Evolutionary conservation across 2,329 filamentous ascomycete species (phyloP), one percentile per base, ranked within the genome.

Genomic region (Kalaharituber pfeilii): DNA sequence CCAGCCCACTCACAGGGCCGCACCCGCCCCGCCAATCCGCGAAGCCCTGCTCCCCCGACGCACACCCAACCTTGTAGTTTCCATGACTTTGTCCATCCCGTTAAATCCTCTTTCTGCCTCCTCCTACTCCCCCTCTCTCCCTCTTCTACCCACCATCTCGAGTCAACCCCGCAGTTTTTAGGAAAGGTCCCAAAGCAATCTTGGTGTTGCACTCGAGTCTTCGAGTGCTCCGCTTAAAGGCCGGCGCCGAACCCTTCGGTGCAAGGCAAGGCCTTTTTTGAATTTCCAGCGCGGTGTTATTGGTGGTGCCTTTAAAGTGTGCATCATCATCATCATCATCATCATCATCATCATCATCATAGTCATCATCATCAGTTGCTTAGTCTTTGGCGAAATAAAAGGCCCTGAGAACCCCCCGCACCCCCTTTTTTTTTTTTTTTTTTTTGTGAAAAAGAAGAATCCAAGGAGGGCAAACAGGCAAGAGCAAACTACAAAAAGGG

Each of bases 171-270:
- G 42, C 42, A 47, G 18, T 47, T 13, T 22, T 25, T 15, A 20
- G 15, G 22, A 22, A 11, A 47, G 3, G 42, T 47, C 42, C 22
- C 24, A 22, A 55, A 54, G 56, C 52, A 53, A 61, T 59, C 60
- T 60, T 60, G 59, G 59, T 58, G 56, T 56, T 56, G 53, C 59
- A 55, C 59, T 61, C 57, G 59, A 57, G 57, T 53, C 49, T 55
- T 54, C 57, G 59, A 53, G 59, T 61, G 56, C 58, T 58, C 59
- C 56, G 58, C 59, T 61, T 59, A 50, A 53, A 58, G 57, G 59
- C 59, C 59, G 59, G 59, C 58, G 59, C 59, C 59, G 58, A 59
- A 53, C 59, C 59, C 56, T 56, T 55, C 59, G 58, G 59, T 61
- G 59, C 59, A 60, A 60, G 59, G 59, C 59, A 56, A 55, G 58